Evolutionary conservation across 352 stramenopile genomes (phyloP).

Genomic region (Pythium sukuiense): DNA sequence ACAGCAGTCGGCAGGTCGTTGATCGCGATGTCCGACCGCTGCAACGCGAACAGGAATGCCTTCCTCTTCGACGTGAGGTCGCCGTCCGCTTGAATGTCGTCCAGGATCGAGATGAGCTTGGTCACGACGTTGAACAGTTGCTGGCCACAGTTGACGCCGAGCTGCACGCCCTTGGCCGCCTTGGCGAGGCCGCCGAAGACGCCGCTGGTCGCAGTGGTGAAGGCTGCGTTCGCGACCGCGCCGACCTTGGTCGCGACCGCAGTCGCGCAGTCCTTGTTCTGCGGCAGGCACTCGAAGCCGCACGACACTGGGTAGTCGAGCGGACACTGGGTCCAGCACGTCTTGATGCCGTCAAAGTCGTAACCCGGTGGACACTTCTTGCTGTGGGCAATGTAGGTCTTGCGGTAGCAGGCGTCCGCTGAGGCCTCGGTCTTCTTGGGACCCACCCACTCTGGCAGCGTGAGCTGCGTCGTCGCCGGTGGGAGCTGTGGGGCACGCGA

Average conservation of each 20-base stretch:
- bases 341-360: no score
- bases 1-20: conserved; percentile 53
- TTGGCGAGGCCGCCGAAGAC: conserved; percentile 37
- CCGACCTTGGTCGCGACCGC: conserved; percentile 39
- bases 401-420: no score
- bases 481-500: no score
- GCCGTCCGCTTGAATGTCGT: conserved; percentile 12
- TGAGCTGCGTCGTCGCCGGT: no score
- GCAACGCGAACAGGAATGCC: conserved; percentile 47
- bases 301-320: conserved; percentile 55
- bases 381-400: no score
- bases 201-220: conserved; percentile 38
- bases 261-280: conserved; percentile 52
- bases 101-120: conserved; percentile 23
- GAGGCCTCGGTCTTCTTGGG: no score
- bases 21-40: conserved; percentile 55
- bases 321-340: no score
- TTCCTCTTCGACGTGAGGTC: conserved; percentile 40
- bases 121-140: conserved; percentile 20
- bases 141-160: conserved; percentile 26
- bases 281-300: conserved; percentile 50
- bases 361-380: no score
- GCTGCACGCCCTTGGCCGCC: conserved; percentile 18
- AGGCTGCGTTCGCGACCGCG: conserved; percentile 36
- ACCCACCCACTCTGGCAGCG: no score